phyloP scores from a whole-genome alignment of 2,329 filamentous ascomycete genomes.

The Uncinocarpus reesii region DNA sequence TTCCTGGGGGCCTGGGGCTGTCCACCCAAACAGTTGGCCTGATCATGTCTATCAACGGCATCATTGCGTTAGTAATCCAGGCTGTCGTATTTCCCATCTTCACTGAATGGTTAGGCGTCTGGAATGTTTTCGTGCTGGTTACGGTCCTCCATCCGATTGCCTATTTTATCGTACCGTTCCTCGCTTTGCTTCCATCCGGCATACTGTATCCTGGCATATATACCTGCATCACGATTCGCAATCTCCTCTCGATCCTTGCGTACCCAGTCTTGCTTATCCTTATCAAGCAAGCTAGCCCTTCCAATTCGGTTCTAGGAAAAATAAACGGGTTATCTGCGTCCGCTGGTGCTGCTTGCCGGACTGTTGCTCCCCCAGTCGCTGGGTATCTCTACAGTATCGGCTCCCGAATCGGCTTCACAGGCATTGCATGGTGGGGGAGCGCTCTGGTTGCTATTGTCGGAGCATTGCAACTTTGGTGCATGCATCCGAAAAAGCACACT shows the following conservation, averaged over 20 bases:
- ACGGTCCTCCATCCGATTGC: constrained; percentile 56
- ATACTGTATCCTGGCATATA: constrained; percentile 55
- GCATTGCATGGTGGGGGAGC: constrained; percentile 54
- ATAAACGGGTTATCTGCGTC: constrained; percentile 65
- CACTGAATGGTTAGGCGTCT: constrained; percentile 55
- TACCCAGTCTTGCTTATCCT: constrained; percentile 61
- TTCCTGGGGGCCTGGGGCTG: constrained; percentile 55
- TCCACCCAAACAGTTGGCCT: constrained; percentile 56
- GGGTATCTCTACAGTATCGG: constrained; percentile 57
- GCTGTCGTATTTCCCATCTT: constrained; percentile 58
- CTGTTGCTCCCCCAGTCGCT: constrained; percentile 56
- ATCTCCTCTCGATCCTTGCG: constrained; percentile 57
- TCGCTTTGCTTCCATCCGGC: constrained; percentile 47
- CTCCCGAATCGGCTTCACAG: constrained; percentile 47
- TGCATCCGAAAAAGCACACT: constrained; percentile 41
- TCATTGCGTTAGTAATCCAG: constrained; percentile 64
- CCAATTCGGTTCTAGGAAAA: constrained; percentile 52
- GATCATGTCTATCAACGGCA: constrained; percentile 58
- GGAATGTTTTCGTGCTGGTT: constrained; percentile 55
- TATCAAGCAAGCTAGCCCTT: constrained; percentile 60
- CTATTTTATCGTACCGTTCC: constrained; percentile 59
- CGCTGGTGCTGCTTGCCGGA: constrained; percentile 61
- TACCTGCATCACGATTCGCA: constrained; percentile 53
- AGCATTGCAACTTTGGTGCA: constrained; percentile 47
- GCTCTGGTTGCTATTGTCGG: constrained; percentile 47